phyloP scores from a whole-genome alignment of 768 basidiomycete species.

The Collybia sordida region DNA sequence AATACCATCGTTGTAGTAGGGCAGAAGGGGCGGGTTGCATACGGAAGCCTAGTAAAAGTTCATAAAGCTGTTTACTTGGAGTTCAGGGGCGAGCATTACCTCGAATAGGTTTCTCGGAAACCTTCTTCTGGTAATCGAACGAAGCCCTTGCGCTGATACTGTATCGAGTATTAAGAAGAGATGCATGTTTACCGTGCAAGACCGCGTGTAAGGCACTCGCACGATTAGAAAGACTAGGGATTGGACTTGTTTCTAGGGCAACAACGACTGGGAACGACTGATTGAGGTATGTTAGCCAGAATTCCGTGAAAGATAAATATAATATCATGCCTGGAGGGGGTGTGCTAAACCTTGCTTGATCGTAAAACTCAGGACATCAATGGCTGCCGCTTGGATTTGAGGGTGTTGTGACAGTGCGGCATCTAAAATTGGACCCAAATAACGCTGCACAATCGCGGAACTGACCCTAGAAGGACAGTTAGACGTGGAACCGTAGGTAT shows the following conservation, averaged over 20 bases:
- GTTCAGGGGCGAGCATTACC: conserved; percentile 36
- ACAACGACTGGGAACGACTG: conserved; percentile 92
- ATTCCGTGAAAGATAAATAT: not conserved
- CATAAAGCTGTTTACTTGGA: not conserved
- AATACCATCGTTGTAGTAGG: conserved; percentile 87
- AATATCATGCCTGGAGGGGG: conserved; percentile 71
- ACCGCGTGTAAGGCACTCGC: conserved; percentile 80
- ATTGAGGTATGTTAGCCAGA: not conserved
- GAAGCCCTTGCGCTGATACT: conserved; percentile 77
- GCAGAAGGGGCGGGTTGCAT: conserved; percentile 66
- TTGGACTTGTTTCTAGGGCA: conserved; percentile 86
- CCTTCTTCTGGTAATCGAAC: conserved; percentile 78
- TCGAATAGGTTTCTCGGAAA: conserved; percentile 45
- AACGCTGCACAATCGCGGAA: conserved; percentile 93
- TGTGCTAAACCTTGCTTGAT: conserved; percentile 95
- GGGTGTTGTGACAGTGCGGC: conserved; percentile 73
- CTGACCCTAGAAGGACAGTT: conserved; percentile 62
- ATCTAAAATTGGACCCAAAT: conserved; percentile 76
- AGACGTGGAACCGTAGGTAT: not conserved
- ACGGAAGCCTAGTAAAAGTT: conserved; percentile 54
- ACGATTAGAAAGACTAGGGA: conserved; percentile 57
- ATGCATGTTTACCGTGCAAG: conserved; percentile 86
- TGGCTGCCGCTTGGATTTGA: conserved; percentile 76
- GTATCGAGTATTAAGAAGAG: conserved; percentile 85
- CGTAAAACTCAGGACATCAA: conserved; percentile 91